phyloP scores from a whole-genome alignment of 2,329 filamentous ascomycete genomes.

The Xylariales sp. region DNA sequence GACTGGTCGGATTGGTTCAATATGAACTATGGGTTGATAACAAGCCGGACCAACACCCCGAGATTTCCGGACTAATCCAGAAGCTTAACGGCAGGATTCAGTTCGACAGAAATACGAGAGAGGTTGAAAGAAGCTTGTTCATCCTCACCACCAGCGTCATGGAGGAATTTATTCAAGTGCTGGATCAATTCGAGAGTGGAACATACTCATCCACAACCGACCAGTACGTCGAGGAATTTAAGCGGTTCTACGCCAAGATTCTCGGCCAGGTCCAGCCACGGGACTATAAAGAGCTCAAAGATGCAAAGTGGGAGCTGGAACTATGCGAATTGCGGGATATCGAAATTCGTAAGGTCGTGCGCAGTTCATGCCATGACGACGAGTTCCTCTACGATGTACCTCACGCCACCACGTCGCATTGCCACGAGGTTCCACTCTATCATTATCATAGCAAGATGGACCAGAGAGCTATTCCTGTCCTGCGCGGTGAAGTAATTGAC shows the following conservation, averaged over 20 bases:
- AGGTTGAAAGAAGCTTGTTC: not conserved
- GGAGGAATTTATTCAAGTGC: not conserved
- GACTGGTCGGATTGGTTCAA: not conserved
- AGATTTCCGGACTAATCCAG: not conserved
- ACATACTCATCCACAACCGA: not conserved
- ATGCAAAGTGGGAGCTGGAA: constrained; percentile 14
- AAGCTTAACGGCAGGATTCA: not conserved
- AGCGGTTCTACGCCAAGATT: not conserved
- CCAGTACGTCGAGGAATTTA: not conserved
- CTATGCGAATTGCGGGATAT: constrained; percentile 7
- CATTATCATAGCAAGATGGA: not conserved
- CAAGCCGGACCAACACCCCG: not conserved
- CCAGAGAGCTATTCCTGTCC: not conserved
- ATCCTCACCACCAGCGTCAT: not conserved
- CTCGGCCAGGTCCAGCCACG: not conserved
- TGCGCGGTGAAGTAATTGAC: not conserved
- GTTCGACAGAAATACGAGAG: no score
- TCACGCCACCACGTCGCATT: not conserved
- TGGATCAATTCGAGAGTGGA: not conserved
- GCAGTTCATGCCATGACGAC: not conserved
- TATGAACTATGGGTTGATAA: not conserved
- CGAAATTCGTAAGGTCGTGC: constrained; percentile 9
- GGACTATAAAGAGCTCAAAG: not conserved
- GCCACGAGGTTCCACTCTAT: not conserved
- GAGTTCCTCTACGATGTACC: constrained; percentile 3